Conservation (phyloP, 306 rosid species). For the Malus orientalis region DNA sequence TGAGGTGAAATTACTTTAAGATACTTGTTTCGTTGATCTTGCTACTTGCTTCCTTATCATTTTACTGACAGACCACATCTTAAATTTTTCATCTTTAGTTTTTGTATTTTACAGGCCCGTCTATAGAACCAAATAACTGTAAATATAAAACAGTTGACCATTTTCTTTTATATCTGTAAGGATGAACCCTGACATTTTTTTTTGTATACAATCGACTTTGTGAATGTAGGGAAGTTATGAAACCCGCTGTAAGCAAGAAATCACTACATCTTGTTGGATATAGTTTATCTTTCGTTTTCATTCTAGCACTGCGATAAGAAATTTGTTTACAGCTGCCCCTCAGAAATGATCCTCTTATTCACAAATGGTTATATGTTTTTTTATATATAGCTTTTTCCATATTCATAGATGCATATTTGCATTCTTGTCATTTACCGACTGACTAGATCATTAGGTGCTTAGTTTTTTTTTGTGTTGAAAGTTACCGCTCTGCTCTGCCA, state of each 20-base stretch:
- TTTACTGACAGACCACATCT: background rate
- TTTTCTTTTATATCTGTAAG: background rate
- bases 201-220: background rate
- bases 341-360: background rate
- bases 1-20: conserved; percentile 52
- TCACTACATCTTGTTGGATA: background rate
- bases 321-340: background rate
- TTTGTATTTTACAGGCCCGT: too few relatives aligned
- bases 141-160: conserved; percentile 1
- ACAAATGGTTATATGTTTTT: background rate
- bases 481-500: background rate
- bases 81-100: background rate
- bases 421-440: background rate
- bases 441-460: background rate
- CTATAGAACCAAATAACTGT: too few relatives aligned
- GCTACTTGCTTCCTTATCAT: conserved; percentile 7
- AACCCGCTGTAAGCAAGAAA: background rate
- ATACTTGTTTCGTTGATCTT: background rate
- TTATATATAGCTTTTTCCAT: background rate
- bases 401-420: background rate
- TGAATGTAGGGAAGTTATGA: background rate
- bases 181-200: background rate
- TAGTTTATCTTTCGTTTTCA: background rate
- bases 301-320: background rate
- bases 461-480: background rate